Conservation (phyloP, 352 stramenopile genomes). For the Phytophthora europaea region DNA sequence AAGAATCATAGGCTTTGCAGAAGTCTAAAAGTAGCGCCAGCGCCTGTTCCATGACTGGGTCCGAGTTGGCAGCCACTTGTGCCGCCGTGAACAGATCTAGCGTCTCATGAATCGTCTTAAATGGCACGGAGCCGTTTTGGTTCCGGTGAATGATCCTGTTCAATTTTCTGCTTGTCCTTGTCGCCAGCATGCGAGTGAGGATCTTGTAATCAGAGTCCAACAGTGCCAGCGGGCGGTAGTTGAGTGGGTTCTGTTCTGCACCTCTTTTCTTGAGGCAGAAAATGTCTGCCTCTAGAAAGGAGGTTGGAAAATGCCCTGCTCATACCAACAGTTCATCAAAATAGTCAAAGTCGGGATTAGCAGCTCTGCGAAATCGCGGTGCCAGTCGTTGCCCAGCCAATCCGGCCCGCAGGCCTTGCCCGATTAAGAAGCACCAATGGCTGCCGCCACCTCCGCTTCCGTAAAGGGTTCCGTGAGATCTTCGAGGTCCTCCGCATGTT, state of each 20-base stretch:
- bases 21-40: too few species aligned
- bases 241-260: background rate
- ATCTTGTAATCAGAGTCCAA: slow-evolving; percentile 24
- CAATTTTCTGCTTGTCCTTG: background rate
- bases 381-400: slow-evolving; percentile 10
- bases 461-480: too few species aligned
- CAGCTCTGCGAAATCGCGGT: background rate
- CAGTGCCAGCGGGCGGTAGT: slow-evolving; percentile 11
- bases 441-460: too few species aligned
- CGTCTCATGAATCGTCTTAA: background rate
- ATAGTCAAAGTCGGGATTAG: slow-evolving; percentile 1
- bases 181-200: background rate
- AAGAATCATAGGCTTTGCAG: too few species aligned
- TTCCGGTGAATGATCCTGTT: background rate
- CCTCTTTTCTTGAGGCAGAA: slow-evolving; percentile 14
- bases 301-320: background rate
- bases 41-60: background rate
- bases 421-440: too few species aligned
- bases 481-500: too few species aligned
- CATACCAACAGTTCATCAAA: slow-evolving; percentile 5
- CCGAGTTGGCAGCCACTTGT: background rate
- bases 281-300: slow-evolving; percentile 10
- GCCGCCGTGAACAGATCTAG: background rate
- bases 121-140: slow-evolving; percentile 13
- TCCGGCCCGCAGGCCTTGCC: slow-evolving; percentile 1